These are phyloP conservation scores for Pholiota microspora DNA, from an alignment of 768 basidiomycete genomes.

Conservation along the genomic window DNA sequence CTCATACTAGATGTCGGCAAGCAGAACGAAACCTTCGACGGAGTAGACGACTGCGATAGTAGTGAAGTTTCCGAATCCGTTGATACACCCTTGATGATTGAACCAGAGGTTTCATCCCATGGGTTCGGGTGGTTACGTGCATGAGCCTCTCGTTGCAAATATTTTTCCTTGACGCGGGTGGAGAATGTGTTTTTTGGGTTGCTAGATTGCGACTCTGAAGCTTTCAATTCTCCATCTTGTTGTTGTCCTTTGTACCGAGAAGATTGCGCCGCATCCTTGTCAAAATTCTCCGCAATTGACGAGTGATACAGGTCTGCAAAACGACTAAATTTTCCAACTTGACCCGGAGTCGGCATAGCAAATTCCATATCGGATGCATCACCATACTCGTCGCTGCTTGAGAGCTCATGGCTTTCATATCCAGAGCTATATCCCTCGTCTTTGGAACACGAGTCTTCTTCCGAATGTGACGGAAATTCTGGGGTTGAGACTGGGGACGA, in stretches of 20 bases:
- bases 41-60: not conserved
- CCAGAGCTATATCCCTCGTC: conserved; percentile 1
- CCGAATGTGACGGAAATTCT: not conserved
- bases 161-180: conserved; percentile 41
- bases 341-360: conserved; percentile 23
- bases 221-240: conserved; percentile 2
- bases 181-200: conserved; percentile 34
- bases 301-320: conserved; percentile 41
- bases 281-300: conserved; percentile 22
- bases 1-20: not conserved
- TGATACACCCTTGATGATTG: not conserved
- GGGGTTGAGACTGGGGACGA: not conserved
- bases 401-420: not conserved
- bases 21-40: not conserved
- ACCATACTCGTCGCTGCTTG: not conserved
- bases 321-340: conserved; percentile 24
- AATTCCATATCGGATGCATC: conserved; percentile 19
- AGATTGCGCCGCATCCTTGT: not conserved
- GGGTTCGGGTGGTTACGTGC: not conserved
- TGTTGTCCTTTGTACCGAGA: conserved; percentile 3
- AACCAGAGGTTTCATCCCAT: not conserved
- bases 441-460: not conserved
- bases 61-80: not conserved
- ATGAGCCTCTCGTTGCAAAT: conserved; percentile 15
- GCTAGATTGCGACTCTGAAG: not conserved